A percentile compares a stretch with the other conserved stretches of the same genome.
These are phyloP conservation scores for Ashbya aceris DNA, from an alignment of 1,139 yeast species.

Conservation along the genomic window DNA sequence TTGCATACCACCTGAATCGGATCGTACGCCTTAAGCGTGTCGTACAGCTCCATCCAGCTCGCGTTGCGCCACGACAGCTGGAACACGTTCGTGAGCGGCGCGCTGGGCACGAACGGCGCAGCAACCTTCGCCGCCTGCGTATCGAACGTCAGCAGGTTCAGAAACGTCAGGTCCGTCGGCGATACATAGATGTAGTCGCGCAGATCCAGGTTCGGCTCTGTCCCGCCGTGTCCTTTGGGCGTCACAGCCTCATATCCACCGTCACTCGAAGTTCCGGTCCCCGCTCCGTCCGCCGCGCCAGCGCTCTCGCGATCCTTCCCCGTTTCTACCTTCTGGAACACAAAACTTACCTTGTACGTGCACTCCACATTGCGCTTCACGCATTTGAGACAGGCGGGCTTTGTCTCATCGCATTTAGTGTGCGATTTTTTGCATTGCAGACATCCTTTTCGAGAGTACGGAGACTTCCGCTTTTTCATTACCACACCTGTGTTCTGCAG, in stretches of 20 bases:
- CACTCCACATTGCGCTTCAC: slow-evolving; percentile 29
- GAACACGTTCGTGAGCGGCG: slow-evolving; percentile 4
- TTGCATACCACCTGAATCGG: slow-evolving; percentile 5
- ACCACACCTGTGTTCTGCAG: slow-evolving; percentile 2
- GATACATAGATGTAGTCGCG: slow-evolving; percentile 8
- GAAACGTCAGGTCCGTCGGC: slow-evolving; percentile 7
- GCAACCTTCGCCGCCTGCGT: background rate
- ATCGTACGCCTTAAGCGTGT: slow-evolving; percentile 5
- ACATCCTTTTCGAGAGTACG: slow-evolving; percentile 27
- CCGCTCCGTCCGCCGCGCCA: background rate
- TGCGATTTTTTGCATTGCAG: slow-evolving; percentile 31
- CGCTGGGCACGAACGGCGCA: slow-evolving; percentile 1
- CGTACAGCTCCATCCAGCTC: slow-evolving; percentile 1
- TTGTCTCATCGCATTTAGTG: slow-evolving; percentile 39
- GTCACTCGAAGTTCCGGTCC: background rate
- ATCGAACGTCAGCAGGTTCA: slow-evolving; percentile 6
- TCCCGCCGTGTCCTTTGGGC: background rate
- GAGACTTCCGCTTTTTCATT: slow-evolving; percentile 7
- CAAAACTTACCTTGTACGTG: slow-evolving; percentile 23
- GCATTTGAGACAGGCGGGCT: slow-evolving; percentile 38
- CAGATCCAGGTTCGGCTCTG: slow-evolving; percentile 3
- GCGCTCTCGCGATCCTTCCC: background rate
- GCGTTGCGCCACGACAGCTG: slow-evolving; percentile 7
- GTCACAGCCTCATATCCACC: background rate
- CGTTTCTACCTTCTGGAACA: slow-evolving; percentile 14